phyloP scores from a whole-genome alignment of 106 monocot genomes.

The Cymbidium sinense region DNA sequence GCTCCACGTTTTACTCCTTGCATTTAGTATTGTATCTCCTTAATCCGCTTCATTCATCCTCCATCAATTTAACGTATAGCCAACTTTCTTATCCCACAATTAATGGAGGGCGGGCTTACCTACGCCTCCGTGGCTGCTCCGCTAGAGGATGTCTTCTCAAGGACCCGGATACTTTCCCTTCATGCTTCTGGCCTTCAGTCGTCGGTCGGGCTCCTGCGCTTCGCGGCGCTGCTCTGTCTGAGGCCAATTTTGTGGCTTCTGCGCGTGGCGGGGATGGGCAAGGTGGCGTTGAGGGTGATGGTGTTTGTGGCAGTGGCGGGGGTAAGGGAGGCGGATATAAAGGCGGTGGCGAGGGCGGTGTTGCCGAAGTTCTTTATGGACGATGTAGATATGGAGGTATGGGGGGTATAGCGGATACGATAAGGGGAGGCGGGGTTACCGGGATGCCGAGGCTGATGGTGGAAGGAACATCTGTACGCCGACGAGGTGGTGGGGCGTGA shows the following conservation, averaged over 20 bases:
- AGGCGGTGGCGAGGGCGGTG: slow-evolving; percentile 73
- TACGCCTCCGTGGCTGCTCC: slow-evolving; percentile 33
- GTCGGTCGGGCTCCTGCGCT: slow-evolving; percentile 54
- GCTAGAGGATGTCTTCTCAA: slow-evolving; percentile 65
- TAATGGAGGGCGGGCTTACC: neutral
- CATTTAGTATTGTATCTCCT: neutral
- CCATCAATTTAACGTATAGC: neutral
- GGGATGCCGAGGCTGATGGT: slow-evolving; percentile 61
- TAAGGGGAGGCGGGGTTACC: slow-evolving; percentile 32
- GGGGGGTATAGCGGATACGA: slow-evolving; percentile 35
- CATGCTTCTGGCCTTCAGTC: slow-evolving; percentile 87
- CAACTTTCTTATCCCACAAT: no score
- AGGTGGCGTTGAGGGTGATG: slow-evolving; percentile 32
- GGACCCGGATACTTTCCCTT: slow-evolving; percentile 70
- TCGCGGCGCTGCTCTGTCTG: slow-evolving; percentile 42
- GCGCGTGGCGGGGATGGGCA: neutral
- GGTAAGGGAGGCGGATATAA: slow-evolving; percentile 45
- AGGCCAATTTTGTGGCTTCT: slow-evolving; percentile 51
- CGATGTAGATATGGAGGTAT: slow-evolving; percentile 61
- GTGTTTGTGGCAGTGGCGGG: slow-evolving; percentile 57
- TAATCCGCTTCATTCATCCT: neutral
- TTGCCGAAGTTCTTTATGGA: slow-evolving; percentile 86
- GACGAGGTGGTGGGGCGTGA: slow-evolving; percentile 70
- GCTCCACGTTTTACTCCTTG: neutral
- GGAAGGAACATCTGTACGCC: slow-evolving; percentile 68